Percentiles rank a stretch among this genome's conserved stretches.
phyloP scores from a whole-genome alignment of 1,284 basidiomycete species.

The Hymenochaete sp. region DNA sequence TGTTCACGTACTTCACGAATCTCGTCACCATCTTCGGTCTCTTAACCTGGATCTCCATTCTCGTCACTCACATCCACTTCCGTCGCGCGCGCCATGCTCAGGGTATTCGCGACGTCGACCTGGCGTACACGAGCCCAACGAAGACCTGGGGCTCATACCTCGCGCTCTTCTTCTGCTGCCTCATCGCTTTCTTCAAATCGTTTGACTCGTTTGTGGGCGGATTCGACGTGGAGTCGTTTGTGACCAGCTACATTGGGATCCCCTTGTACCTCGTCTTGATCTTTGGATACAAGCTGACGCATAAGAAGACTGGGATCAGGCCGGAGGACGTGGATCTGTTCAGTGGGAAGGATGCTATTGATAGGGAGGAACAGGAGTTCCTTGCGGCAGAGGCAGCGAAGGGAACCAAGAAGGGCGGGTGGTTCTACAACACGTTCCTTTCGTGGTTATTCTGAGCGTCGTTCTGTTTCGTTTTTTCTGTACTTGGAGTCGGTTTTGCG shows the following conservation, averaged over 20 bases:
- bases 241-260: constrained; percentile 15
- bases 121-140: constrained; percentile 65
- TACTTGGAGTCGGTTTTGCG: not conserved
- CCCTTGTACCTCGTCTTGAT: constrained; percentile 13
- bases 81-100: constrained; percentile 31
- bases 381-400: constrained; percentile 21
- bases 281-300: constrained; percentile 12
- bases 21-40: constrained; percentile 63
- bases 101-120: constrained; percentile 49
- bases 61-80: constrained; percentile 53
- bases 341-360: constrained; percentile 15
- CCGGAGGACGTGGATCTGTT: constrained; percentile 14
- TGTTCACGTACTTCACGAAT: constrained; percentile 69
- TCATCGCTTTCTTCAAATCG: constrained; percentile 60
- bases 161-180: constrained; percentile 45
- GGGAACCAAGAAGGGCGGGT: not conserved
- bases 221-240: constrained; percentile 13
- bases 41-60: constrained; percentile 67
- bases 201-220: constrained; percentile 47
- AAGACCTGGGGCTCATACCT: constrained; percentile 58
- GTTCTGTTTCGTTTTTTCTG: not conserved
- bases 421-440: constrained; percentile 12
- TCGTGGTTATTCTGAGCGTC: constrained; percentile 11
- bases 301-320: constrained; percentile 1
- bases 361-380: constrained; percentile 20